These are phyloP conservation scores for Eragrostis nindensis DNA, from an alignment of 176 grass and related monocot genomes.

Conservation along the genomic window DNA sequence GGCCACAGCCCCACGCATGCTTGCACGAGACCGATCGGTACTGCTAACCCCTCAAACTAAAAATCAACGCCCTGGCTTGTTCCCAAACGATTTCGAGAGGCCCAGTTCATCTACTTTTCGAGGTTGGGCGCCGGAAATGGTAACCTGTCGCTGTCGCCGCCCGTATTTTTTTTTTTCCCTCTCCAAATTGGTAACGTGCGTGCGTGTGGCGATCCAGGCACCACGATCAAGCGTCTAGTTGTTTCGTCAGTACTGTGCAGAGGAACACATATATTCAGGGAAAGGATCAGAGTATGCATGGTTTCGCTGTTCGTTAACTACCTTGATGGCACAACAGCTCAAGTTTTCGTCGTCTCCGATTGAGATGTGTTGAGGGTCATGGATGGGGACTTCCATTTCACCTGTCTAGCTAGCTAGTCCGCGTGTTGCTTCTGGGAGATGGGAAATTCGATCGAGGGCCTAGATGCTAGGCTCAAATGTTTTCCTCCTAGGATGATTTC, in stretches of 20 bases:
- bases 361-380: not conserved
- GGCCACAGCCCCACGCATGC: not conserved
- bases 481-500: not conserved
- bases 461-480: not conserved
- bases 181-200: not conserved
- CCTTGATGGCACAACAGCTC: slow-evolving; percentile 21
- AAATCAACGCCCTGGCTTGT: not conserved
- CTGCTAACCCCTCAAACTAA: not conserved
- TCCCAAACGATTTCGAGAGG: slow-evolving; percentile 3
- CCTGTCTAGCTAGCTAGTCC: not conserved
- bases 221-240: slow-evolving; percentile 17
- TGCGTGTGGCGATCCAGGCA: not conserved
- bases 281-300: not conserved
- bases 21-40: not conserved
- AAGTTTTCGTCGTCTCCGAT: not conserved
- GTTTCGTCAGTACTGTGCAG: not conserved
- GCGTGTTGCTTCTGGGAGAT: not conserved
- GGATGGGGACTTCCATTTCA: slow-evolving; percentile 21
- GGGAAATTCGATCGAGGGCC: not conserved
- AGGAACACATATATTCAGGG: no score
- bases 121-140: not conserved
- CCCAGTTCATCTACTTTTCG: not conserved
- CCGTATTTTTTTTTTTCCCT: not conserved
- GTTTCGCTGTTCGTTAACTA: not conserved
- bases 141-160: slow-evolving; percentile 6